Evolutionary conservation across 306 rosid genomes (phyloP).

Genomic region (Leucaena leucocephala): DNA sequence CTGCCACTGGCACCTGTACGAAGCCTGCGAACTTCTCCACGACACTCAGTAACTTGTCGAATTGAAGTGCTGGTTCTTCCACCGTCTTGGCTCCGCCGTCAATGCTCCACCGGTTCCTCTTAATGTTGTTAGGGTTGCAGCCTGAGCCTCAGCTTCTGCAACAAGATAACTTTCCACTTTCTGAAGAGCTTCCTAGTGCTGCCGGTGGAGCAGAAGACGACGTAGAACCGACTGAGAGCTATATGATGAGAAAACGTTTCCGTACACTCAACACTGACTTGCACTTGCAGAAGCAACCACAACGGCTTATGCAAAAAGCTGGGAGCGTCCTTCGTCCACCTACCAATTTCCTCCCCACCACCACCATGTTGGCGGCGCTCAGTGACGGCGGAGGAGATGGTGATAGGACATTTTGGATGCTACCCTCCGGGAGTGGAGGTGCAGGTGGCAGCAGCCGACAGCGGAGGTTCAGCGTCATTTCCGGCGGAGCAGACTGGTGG

Average conservation of each 20-base stretch:
- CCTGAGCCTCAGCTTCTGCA: slow-evolving; percentile 39
- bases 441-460: background rate
- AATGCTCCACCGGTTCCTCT: slow-evolving; percentile 48
- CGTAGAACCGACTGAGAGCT: slow-evolving; percentile 47
- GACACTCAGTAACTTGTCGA: slow-evolving; percentile 54
- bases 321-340: slow-evolving; percentile 40
- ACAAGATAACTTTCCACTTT: slow-evolving; percentile 33
- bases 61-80: slow-evolving; percentile 42
- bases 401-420: slow-evolving; percentile 65
- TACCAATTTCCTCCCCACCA: slow-evolving; percentile 46
- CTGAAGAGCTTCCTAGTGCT: slow-evolving; percentile 50
- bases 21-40: slow-evolving; percentile 73
- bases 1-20: slow-evolving; percentile 77
- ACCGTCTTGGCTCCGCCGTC: slow-evolving; percentile 47
- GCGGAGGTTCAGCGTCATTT: slow-evolving; percentile 34
- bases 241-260: slow-evolving; percentile 55
- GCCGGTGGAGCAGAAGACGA: slow-evolving; percentile 31
- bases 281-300: slow-evolving; percentile 37
- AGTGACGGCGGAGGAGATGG: background rate
- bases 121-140: slow-evolving; percentile 56
- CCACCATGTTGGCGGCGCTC: slow-evolving; percentile 60
- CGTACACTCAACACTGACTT: slow-evolving; percentile 36
- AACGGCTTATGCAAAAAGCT: background rate
- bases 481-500: slow-evolving; percentile 33
- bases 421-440: slow-evolving; percentile 43